phyloP scores from a whole-genome alignment of 129 eudicot species.

The Sambucus nigra region DNA sequence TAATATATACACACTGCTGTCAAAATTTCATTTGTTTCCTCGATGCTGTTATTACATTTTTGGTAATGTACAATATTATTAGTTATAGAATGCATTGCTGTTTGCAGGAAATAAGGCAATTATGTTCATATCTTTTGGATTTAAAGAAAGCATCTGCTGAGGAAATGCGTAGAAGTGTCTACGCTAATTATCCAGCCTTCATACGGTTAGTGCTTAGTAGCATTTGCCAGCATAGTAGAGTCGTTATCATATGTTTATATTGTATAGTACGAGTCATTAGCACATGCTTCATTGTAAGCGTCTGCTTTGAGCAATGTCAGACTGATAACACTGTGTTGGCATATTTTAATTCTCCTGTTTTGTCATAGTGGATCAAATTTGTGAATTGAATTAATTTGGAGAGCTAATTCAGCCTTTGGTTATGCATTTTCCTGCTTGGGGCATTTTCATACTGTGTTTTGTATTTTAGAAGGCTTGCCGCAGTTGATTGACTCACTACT shows the following conservation, averaged over 20 bases:
- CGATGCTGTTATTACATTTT: neutral
- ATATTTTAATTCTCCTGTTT: neutral
- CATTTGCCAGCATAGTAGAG: conserved; percentile 1
- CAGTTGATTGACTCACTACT: too few species aligned
- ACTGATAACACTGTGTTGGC: neutral
- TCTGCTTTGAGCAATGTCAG: neutral
- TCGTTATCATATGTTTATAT: neutral
- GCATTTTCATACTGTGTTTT: too few species aligned
- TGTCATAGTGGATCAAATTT: neutral
- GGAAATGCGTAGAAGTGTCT: conserved; percentile 99
- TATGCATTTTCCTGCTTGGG: too few species aligned
- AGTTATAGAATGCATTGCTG: neutral
- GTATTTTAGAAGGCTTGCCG: too few species aligned
- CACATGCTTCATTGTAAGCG: neutral
- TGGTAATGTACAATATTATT: neutral
- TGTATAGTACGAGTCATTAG: neutral
- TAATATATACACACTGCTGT: neutral
- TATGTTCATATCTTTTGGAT: conserved; percentile 90
- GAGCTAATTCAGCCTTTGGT: too few species aligned
- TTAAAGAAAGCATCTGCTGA: conserved; percentile 96
- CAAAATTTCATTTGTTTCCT: neutral
- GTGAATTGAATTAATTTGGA: too few species aligned
- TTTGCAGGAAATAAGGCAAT: conserved; percentile 88
- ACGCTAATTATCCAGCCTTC: conserved; percentile 92
- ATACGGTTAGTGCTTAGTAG: conserved; percentile 62